Conservation (phyloP, 371 early-diverging fungal species). For the Batkoa obscura region DNA sequence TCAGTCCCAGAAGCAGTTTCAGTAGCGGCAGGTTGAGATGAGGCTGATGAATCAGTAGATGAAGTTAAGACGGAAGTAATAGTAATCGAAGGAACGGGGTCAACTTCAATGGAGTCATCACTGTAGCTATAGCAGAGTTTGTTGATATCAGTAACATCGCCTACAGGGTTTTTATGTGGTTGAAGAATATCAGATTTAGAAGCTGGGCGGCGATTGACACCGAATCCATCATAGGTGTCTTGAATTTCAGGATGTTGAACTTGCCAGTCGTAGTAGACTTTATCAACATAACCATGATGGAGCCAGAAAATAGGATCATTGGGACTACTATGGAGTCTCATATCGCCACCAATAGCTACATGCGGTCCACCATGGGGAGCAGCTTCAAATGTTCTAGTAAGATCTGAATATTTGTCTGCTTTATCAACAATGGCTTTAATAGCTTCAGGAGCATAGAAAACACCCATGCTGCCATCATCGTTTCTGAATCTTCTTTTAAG, state of each 20-base stretch:
- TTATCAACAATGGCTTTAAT: background rate
- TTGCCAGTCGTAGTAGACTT: conserved; percentile 15
- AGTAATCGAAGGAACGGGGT: too few species aligned
- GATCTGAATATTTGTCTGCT: background rate
- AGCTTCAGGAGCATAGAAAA: background rate
- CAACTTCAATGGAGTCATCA: background rate
- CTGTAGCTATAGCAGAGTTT: conserved; percentile 4
- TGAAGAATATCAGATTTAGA: background rate
- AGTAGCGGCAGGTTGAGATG: background rate
- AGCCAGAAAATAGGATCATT: background rate
- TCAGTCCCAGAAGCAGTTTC: background rate
- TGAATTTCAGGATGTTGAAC: background rate
- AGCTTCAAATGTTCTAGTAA: background rate
- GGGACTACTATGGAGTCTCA: background rate
- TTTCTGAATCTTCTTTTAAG: conserved; percentile 4
- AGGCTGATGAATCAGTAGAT: background rate
- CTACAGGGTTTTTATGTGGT: conserved; percentile 1
- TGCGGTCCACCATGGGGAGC: conserved; percentile 9
- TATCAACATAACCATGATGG: conserved; percentile 1
- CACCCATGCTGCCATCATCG: background rate
- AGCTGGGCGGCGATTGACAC: background rate
- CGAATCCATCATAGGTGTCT: background rate
- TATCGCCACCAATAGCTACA: conserved; percentile 6
- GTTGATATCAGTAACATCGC: conserved; percentile 4
- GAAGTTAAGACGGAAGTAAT: background rate